These are phyloP conservation scores for Xerocomellus intermedius DNA, from an alignment of 768 basidiomycete genomes.

Conservation along the genomic window DNA sequence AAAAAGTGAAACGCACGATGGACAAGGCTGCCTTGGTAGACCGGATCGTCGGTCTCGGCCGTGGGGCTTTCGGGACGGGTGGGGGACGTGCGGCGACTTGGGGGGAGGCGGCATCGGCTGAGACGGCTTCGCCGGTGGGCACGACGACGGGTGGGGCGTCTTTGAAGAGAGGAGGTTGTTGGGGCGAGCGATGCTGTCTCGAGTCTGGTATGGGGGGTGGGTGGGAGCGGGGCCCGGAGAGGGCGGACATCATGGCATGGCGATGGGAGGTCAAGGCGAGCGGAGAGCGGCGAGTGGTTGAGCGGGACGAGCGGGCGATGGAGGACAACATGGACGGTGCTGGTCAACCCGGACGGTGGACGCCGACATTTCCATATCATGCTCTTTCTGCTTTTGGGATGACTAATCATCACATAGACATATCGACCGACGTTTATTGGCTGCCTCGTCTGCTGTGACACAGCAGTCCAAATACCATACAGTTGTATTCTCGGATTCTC, in stretches of 20 bases:
- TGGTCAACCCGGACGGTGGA: not conserved
- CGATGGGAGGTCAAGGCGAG: constrained; percentile 31
- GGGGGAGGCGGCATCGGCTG: constrained; percentile 62
- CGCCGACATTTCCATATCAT: not conserved
- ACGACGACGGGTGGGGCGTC: constrained; percentile 55
- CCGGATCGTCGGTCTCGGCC: constrained; percentile 61
- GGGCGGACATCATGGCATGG: constrained; percentile 68
- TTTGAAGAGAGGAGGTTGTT: constrained; percentile 23
- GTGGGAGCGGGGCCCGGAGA: constrained; percentile 35
- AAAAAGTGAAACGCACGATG: constrained; percentile 47
- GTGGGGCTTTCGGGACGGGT: constrained; percentile 60
- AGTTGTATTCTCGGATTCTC: too few species aligned
- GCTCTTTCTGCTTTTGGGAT: not conserved
- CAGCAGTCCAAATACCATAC: too few species aligned
- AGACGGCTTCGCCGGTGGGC: constrained; percentile 46
- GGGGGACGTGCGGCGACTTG: constrained; percentile 74
- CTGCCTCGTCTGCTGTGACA: not conserved
- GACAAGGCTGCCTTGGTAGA: constrained; percentile 76
- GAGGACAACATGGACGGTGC: constrained; percentile 23
- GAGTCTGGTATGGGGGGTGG: constrained; percentile 20
- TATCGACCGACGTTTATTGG: constrained; percentile 11
- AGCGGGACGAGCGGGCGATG: constrained; percentile 13
- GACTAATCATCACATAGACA: constrained; percentile 17
- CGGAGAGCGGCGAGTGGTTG: not conserved
- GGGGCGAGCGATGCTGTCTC: constrained; percentile 10